Conservation (phyloP, 2,329 filamentous ascomycete genomes). For the Colletotrichum sp. region DNA sequence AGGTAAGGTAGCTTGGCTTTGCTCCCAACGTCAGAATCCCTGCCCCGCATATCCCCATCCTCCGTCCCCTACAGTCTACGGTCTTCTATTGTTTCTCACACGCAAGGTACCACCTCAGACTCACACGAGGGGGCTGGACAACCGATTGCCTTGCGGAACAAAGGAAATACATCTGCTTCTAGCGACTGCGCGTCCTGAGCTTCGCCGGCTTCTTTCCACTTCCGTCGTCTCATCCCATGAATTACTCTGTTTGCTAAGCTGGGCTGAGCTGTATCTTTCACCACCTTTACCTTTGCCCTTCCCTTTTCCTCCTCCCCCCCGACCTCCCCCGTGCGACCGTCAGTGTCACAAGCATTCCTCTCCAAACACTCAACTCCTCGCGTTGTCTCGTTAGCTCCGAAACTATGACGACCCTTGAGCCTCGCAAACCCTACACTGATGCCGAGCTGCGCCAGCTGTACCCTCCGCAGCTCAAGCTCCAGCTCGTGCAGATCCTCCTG, state of each 20-base stretch:
- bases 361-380: neutral
- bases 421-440: constrained; percentile 77
- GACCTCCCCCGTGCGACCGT: neutral
- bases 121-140: neutral
- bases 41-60: neutral
- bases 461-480: constrained; percentile 78
- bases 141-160: neutral
- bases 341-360: constrained; percentile 12
- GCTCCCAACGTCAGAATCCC: neutral
- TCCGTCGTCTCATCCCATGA: neutral
- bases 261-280: neutral
- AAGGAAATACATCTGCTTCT: neutral
- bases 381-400: neutral
- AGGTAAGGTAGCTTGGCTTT: neutral
- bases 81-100: neutral
- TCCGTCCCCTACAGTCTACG: neutral
- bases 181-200: neutral
- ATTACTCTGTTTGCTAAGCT: neutral
- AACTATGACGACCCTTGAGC: constrained; percentile 78
- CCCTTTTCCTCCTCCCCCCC: neutral
- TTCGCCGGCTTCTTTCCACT: neutral
- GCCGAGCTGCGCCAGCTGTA: constrained; percentile 85
- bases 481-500: constrained; percentile 87
- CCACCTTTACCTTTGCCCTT: neutral
- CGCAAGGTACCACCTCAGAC: neutral